A percentile compares a stretch with the other conserved stretches of the same genome.
phyloP scores from a whole-genome alignment of 2,329 filamentous ascomycete genomes.

The Neoarthrinium moseri region DNA sequence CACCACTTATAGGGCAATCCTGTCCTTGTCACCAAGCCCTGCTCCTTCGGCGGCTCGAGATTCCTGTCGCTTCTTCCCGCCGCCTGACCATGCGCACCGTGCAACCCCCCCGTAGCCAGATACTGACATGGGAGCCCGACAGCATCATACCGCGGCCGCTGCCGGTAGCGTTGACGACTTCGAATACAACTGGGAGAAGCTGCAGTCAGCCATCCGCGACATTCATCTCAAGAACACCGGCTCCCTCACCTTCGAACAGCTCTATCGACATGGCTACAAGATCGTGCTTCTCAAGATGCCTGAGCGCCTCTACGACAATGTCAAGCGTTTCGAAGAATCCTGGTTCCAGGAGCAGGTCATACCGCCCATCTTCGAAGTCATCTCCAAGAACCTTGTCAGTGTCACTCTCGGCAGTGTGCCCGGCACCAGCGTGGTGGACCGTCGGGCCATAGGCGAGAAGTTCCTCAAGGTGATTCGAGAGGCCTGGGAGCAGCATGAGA shows the following conservation, averaged over 20 bases:
- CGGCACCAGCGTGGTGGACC: conserved; percentile 71
- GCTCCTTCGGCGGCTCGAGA: too few relatives aligned
- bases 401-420: conserved; percentile 56
- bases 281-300: conserved; percentile 89
- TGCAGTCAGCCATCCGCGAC: conserved; percentile 75
- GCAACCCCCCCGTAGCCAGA: too few relatives aligned
- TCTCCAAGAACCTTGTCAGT: conserved; percentile 65
- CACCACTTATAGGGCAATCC: too few relatives aligned
- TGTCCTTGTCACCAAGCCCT: too few relatives aligned
- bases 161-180: conserved; percentile 61
- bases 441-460: conserved; percentile 75
- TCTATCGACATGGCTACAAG: conserved; percentile 92
- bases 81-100: too few relatives aligned
- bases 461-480: conserved; percentile 75
- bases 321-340: conserved; percentile 75
- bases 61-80: too few relatives aligned
- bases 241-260: conserved; percentile 86
- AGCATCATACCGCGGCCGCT: neutral
- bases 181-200: conserved; percentile 77
- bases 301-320: conserved; percentile 74
- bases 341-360: conserved; percentile 79
- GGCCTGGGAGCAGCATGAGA: conserved; percentile 85
- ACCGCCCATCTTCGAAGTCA: conserved; percentile 65
- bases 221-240: conserved; percentile 94
- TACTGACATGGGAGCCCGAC: neutral